phyloP scores from a whole-genome alignment of 2,329 filamentous ascomycete genomes.

The Beauveria sp. region DNA sequence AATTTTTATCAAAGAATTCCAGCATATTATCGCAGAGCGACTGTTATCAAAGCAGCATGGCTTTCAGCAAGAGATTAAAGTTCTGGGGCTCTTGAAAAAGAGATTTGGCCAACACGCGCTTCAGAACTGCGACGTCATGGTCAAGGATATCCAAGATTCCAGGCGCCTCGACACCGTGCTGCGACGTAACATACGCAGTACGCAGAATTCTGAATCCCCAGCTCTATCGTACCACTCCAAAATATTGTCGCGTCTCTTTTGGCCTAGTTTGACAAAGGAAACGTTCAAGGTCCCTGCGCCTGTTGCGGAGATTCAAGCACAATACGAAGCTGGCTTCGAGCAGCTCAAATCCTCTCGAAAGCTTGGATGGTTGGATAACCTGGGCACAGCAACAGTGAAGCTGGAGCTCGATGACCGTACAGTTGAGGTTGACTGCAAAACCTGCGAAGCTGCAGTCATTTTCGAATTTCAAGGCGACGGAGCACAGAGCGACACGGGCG shows the following conservation, averaged over 20 bases:
- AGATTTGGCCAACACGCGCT: constrained; percentile 79
- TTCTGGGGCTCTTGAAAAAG: constrained; percentile 79
- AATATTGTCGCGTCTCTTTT: constrained; percentile 87
- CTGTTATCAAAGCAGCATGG: constrained; percentile 58
- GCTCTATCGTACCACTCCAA: constrained; percentile 59
- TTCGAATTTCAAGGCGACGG: constrained; percentile 62
- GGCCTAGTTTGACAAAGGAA: constrained; percentile 73
- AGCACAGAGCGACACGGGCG: constrained; percentile 25
- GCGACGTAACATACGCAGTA: constrained; percentile 32
- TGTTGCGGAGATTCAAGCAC: constrained; percentile 54
- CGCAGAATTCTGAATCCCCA: constrained; percentile 13
- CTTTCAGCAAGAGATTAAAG: constrained; percentile 73
- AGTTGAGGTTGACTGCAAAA: constrained; percentile 63
- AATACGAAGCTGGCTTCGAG: constrained; percentile 71
- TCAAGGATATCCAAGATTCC: constrained; percentile 85
- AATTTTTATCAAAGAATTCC: constrained; percentile 89
- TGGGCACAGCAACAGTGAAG: constrained; percentile 73
- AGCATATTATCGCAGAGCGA: constrained; percentile 79
- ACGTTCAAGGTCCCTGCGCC: constrained; percentile 55
- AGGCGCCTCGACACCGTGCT: constrained; percentile 63
- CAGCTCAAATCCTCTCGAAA: constrained; percentile 75
- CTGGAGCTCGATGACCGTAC: constrained; percentile 76
- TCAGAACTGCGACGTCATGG: constrained; percentile 95
- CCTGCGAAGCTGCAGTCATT: constrained; percentile 83
- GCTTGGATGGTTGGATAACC: constrained; percentile 77